phyloP scores from a whole-genome alignment of 2,329 filamentous ascomycete genomes.

The Colletotrichum higginsianum region DNA sequence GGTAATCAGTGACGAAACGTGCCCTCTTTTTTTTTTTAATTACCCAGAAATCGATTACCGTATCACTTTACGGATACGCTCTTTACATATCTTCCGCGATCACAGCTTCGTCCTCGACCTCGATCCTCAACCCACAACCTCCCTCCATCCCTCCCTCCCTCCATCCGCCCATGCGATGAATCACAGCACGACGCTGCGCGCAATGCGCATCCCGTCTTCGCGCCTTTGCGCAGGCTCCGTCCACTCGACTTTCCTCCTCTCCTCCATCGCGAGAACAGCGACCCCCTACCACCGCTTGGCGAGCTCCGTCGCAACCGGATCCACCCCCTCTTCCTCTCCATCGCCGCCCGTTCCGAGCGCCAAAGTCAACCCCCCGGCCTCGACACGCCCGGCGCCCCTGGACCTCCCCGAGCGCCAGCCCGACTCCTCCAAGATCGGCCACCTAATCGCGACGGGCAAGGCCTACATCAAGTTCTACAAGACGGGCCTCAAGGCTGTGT shows the following conservation, averaged over 20 bases:
- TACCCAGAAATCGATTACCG: conserved; percentile 26
- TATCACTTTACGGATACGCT: conserved; percentile 15
- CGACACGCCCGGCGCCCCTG: conserved; percentile 81
- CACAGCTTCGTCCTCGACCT: conserved; percentile 1
- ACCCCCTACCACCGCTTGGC: conserved; percentile 30
- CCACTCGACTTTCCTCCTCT: conserved; percentile 1
- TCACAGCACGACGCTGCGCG: conserved; percentile 40
- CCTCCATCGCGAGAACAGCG: conserved; percentile 11
- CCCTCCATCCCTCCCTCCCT: neutral
- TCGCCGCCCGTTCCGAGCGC: conserved; percentile 21
- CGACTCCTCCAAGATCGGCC: conserved; percentile 58
- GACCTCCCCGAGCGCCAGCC: conserved; percentile 70
- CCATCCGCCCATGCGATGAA: conserved; percentile 42
- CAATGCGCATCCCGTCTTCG: conserved; percentile 38
- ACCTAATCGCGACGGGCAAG: conserved; percentile 73
- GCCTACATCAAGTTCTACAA: conserved; percentile 92
- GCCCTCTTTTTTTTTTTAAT: conserved; percentile 20
- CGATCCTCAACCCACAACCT: neutral
- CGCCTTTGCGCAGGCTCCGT: conserved; percentile 16
- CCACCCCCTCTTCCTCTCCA: conserved; percentile 15
- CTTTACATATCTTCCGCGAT: conserved; percentile 17
- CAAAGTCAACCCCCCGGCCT: conserved; percentile 77
- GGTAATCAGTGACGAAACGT: conserved; percentile 41
- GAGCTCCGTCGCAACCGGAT: conserved; percentile 26
- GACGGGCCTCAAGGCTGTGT: conserved; percentile 82